Percentiles rank a stretch among this genome's conserved stretches.
These are phyloP conservation scores for Allantophomopsis cytisporea DNA, from an alignment of 2,329 filamentous ascomycete species.

Conservation along the genomic window DNA sequence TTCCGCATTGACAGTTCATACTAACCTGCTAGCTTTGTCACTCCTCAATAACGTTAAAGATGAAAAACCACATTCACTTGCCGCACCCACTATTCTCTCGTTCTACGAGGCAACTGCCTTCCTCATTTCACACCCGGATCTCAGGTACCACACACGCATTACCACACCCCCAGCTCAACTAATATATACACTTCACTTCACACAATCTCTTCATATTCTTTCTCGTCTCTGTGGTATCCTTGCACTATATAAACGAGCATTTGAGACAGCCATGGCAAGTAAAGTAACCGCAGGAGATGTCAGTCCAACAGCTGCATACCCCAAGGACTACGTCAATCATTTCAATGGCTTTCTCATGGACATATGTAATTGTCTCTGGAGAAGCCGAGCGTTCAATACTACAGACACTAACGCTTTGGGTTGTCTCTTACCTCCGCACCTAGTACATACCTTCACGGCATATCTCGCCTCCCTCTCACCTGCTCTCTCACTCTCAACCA, in stretches of 20 bases:
- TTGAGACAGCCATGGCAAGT: slow-evolving; percentile 47
- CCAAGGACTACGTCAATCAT: slow-evolving; percentile 44
- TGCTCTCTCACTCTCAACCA: slow-evolving; percentile 27
- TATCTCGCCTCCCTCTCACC: slow-evolving; percentile 36
- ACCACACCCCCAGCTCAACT: slow-evolving; percentile 53
- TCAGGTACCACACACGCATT: slow-evolving; percentile 45
- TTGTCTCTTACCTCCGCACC: slow-evolving; percentile 29
- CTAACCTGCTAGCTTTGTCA: slow-evolving; percentile 42
- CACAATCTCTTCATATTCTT: slow-evolving; percentile 43
- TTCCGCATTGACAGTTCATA: slow-evolving; percentile 29
- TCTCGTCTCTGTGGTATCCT: slow-evolving; percentile 60
- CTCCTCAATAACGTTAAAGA: slow-evolving; percentile 34
- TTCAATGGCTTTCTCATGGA: slow-evolving; percentile 86
- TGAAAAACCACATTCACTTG: slow-evolving; percentile 20
- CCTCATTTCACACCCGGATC: slow-evolving; percentile 35
- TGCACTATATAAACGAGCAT: slow-evolving; percentile 59
- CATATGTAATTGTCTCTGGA: slow-evolving; percentile 73
- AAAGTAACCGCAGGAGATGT: slow-evolving; percentile 21
- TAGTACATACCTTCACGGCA: slow-evolving; percentile 27
- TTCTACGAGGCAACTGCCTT: slow-evolving; percentile 54
- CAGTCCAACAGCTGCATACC: slow-evolving; percentile 26
- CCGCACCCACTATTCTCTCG: slow-evolving; percentile 45
- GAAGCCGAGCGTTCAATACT: slow-evolving; percentile 54
- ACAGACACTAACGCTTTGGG: slow-evolving; percentile 46
- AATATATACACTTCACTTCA: slow-evolving; percentile 60